Evolutionary conservation across 1,284 basidiomycete species (phyloP).

Genomic region (Cystobasidium slooffiae): DNA sequence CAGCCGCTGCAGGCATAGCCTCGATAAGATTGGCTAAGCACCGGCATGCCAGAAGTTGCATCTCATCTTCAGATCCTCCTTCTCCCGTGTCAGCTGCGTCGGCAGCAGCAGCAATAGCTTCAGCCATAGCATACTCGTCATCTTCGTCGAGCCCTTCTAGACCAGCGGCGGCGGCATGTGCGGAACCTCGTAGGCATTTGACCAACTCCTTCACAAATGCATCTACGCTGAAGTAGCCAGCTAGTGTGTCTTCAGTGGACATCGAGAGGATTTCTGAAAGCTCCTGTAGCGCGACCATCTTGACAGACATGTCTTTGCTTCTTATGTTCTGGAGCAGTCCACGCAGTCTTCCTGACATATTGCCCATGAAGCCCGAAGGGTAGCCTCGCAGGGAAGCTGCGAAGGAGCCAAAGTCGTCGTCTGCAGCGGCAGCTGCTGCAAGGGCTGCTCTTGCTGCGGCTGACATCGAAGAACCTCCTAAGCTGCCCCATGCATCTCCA

Average conservation of each 20-base stretch:
- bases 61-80: constrained; percentile 64
- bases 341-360: constrained; percentile 82
- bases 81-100: constrained; percentile 54
- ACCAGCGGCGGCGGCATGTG: constrained; percentile 30
- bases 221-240: constrained; percentile 91
- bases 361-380: constrained; percentile 82
- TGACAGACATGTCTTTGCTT: constrained; percentile 74
- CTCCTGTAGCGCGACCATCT: constrained; percentile 88
- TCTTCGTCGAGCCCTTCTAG: constrained; percentile 55
- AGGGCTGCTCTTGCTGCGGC: constrained; percentile 9
- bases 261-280: constrained; percentile 93
- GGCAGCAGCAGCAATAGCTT: constrained; percentile 36
- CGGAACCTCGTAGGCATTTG: constrained; percentile 77
- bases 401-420: constrained; percentile 42
- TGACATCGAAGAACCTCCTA: constrained; percentile 10
- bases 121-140: constrained; percentile 60
- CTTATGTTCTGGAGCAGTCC: constrained; percentile 88
- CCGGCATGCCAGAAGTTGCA: constrained; percentile 83
- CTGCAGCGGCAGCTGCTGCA: constrained; percentile 43
- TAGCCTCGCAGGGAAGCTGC: constrained; percentile 60
- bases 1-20: constrained; percentile 88
- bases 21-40: constrained; percentile 97
- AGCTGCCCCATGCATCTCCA: neutral
- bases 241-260: constrained; percentile 94
- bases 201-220: constrained; percentile 91